These are phyloP conservation scores for Pseudogymnoascus sp. DNA, from an alignment of 2,329 filamentous ascomycete genomes.

Conservation along the genomic window DNA sequence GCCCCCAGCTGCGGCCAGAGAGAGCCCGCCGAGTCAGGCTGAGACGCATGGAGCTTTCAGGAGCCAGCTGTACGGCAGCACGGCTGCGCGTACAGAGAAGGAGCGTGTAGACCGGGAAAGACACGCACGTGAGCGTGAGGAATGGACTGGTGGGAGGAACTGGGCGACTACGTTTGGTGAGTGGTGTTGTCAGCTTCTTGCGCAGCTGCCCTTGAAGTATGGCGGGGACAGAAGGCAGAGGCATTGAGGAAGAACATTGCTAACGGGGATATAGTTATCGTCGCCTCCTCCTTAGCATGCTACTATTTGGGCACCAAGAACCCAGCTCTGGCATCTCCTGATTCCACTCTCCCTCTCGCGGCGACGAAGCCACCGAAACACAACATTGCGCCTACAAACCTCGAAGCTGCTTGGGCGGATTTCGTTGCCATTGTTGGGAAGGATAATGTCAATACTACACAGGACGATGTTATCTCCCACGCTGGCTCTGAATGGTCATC, in stretches of 20 bases:
- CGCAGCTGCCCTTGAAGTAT: background rate
- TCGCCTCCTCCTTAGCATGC: conserved; percentile 22
- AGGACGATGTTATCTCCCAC: conserved; percentile 48
- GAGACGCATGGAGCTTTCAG: conserved; percentile 39
- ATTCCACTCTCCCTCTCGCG: conserved; percentile 53
- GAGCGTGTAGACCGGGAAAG: conserved; percentile 47
- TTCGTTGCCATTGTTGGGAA: conserved; percentile 56
- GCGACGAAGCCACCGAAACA: conserved; percentile 45
- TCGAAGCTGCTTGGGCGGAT: conserved; percentile 64
- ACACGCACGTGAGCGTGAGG: conserved; percentile 37
- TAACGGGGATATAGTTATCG: conserved; percentile 21
- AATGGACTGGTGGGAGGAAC: conserved; percentile 35
- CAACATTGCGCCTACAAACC: conserved; percentile 52
- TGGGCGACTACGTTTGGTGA: conserved; percentile 49
- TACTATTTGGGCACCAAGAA: conserved; percentile 54
- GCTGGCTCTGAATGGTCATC: conserved; percentile 57
- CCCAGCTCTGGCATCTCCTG: conserved; percentile 41
- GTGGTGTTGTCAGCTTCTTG: conserved; percentile 15
- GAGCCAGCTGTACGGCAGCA: conserved; percentile 53
- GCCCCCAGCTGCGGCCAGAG: background rate
- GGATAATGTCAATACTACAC: conserved; percentile 55
- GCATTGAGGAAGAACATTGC: conserved; percentile 4
- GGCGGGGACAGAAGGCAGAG: background rate
- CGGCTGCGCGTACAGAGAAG: conserved; percentile 45
- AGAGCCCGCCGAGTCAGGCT: background rate